phyloP scores from a whole-genome alignment of 345 rosid genomes.

The Cochlearia excelsa region DNA sequence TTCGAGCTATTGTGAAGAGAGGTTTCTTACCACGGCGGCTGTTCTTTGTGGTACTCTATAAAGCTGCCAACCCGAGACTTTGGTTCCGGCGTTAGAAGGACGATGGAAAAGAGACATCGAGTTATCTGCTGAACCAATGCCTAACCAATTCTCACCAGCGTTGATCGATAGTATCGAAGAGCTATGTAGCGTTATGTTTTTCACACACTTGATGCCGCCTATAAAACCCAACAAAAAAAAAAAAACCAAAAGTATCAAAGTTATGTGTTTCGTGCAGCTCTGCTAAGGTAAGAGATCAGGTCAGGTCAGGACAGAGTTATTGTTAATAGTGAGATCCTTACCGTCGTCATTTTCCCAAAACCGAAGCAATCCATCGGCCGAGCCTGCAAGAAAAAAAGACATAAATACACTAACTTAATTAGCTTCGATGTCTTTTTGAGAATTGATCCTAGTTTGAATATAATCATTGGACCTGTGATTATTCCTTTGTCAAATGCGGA shows the following conservation, averaged over 20 bases:
- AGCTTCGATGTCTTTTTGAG: constrained; percentile 13
- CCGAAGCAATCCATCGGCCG: constrained; percentile 94
- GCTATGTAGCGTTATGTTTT: constrained; percentile 82
- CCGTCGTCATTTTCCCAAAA: constrained; percentile 98
- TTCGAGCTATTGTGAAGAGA: constrained; percentile 3
- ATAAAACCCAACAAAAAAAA: neutral
- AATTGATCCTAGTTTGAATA: constrained; percentile 3
- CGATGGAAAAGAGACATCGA: constrained; percentile 98
- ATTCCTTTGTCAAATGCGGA: constrained; percentile 79
- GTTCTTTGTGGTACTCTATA: constrained; percentile 90
- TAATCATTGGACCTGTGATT: constrained; percentile 64
- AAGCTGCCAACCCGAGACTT: constrained; percentile 93
- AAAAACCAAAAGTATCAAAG: neutral
- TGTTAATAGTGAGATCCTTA: constrained; percentile 32
- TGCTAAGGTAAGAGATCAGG: neutral
- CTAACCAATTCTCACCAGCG: constrained; percentile 94
- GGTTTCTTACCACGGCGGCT: constrained; percentile 72
- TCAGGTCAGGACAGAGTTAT: constrained; percentile 1
- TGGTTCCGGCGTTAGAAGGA: constrained; percentile 76
- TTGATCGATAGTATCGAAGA: constrained; percentile 79
- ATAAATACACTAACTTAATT: constrained; percentile 13
- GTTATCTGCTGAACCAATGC: constrained; percentile 98
- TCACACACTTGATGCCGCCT: constrained; percentile 84
- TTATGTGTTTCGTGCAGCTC: neutral
- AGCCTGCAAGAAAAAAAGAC: constrained; percentile 55